Percentiles rank a stretch among this genome's conserved stretches.
These are phyloP conservation scores for Cladobotryum mycophilum DNA, from an alignment of 2,329 filamentous ascomycete genomes.

Conservation along the genomic window DNA sequence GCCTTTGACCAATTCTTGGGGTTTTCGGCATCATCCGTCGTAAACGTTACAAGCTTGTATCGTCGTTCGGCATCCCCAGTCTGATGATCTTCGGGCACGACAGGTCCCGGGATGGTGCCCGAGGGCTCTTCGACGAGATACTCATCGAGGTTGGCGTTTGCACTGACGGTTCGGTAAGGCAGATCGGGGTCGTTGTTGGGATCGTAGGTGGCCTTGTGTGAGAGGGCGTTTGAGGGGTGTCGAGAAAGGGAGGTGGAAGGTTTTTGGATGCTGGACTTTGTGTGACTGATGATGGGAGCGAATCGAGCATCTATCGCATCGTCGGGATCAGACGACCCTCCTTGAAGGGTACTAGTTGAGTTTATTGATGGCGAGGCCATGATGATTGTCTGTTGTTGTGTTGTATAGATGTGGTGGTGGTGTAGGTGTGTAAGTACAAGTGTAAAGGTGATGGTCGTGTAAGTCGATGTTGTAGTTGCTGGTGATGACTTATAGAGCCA, in stretches of 20 bases:
- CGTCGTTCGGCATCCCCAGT: constrained; percentile 18
- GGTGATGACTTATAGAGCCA: too few relatives aligned
- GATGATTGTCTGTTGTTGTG: too few relatives aligned
- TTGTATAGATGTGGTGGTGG: too few relatives aligned
- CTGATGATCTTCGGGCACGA: constrained; percentile 17
- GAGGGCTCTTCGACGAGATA: constrained; percentile 55
- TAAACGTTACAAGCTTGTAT: constrained; percentile 58
- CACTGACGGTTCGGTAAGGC: constrained; percentile 58
- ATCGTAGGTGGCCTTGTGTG: constrained; percentile 31
- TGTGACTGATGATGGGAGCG: background rate
- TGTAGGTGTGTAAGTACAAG: too few relatives aligned
- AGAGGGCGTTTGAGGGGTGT: constrained; percentile 5
- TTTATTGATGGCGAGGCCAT: too few relatives aligned
- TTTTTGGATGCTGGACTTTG: background rate
- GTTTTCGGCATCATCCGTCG: constrained; percentile 64
- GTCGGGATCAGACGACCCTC: too few relatives aligned
- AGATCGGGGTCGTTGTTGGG: constrained; percentile 48
- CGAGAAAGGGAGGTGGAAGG: background rate
- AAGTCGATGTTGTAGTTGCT: too few relatives aligned
- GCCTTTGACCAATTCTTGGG: constrained; percentile 80
- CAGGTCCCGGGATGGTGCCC: constrained; percentile 53
- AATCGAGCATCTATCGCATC: too few relatives aligned
- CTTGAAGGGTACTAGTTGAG: too few relatives aligned
- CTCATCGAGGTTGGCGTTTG: constrained; percentile 57
- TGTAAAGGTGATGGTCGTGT: too few relatives aligned